These are phyloP conservation scores for Fusarium incarnatum DNA, from an alignment of 2,329 filamentous ascomycete species.

Conservation along the genomic window DNA sequence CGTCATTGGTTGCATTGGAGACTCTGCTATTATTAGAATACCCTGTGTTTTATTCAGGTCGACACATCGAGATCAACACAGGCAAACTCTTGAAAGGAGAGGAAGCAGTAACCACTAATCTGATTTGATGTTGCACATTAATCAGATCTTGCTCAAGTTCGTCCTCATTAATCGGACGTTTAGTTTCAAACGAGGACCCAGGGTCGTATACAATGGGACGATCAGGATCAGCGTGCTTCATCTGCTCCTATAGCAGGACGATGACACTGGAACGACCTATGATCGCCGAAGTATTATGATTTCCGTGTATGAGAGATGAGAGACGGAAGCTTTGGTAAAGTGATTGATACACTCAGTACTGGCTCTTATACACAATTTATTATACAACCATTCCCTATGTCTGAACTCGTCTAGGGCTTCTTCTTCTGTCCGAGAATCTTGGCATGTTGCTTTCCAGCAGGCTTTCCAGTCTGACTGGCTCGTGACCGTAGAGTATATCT, in stretches of 20 bases:
- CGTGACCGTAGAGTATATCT: constrained; percentile 54
- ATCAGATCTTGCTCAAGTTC: background rate
- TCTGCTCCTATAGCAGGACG: background rate
- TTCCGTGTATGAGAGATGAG: background rate
- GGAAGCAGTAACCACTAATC: background rate
- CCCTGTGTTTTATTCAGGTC: background rate
- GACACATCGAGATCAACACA: background rate
- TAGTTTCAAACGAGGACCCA: background rate
- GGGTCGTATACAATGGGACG: background rate
- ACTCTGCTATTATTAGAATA: background rate
- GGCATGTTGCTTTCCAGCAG: constrained; percentile 20
- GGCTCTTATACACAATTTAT: constrained; percentile 46
- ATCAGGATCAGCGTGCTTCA: background rate
- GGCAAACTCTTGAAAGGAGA: background rate
- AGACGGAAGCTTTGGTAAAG: background rate
- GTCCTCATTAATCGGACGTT: background rate
- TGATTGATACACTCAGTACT: constrained; percentile 37
- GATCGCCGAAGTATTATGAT: background rate
- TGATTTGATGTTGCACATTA: background rate
- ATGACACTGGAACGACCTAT: background rate
- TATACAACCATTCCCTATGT: constrained; percentile 43
- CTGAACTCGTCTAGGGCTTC: constrained; percentile 27
- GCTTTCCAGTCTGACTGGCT: constrained; percentile 46
- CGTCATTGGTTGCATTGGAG: background rate
- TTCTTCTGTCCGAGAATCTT: constrained; percentile 37